Conservation (phyloP, 371 early-diverging fungal genomes). For the Lichtheimia ramosa region DNA sequence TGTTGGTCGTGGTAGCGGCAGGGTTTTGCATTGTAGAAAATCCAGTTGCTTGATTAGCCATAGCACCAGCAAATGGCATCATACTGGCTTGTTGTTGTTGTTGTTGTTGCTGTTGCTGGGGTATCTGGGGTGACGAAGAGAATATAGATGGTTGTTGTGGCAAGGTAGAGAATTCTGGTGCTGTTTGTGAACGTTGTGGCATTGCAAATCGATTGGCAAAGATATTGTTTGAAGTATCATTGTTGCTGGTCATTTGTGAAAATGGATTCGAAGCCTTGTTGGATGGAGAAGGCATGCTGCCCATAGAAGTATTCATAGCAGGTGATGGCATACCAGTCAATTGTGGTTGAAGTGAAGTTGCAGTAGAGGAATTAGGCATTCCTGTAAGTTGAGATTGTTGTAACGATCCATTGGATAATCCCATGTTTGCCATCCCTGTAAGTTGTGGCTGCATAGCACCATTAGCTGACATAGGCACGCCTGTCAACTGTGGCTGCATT, state of each 20-base stretch:
- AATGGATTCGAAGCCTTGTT: slow-evolving; percentile 24
- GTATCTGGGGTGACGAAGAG: slow-evolving; percentile 9
- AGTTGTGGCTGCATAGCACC: slow-evolving; percentile 6
- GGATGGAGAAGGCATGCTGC: slow-evolving; percentile 7
- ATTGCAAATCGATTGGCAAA: slow-evolving; percentile 1
- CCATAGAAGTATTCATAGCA: not conserved
- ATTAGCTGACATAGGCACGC: not conserved
- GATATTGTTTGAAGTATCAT: not conserved
- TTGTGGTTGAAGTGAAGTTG: not conserved
- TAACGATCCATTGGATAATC: not conserved
- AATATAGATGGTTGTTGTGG: slow-evolving; percentile 4
- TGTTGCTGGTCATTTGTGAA: slow-evolving; percentile 17
- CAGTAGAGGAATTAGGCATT: not conserved
- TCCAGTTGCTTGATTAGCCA: no score
- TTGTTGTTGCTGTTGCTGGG: slow-evolving; percentile 14
- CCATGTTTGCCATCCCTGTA: not conserved
- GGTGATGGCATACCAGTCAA: slow-evolving; percentile 8
- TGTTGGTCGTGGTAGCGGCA: no score
- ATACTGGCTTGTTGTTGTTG: not conserved
- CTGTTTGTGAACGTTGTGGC: slow-evolving; percentile 9
- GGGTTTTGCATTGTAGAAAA: no score
- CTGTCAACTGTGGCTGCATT: slow-evolving; percentile 1
- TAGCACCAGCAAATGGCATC: no score
- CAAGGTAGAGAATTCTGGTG: slow-evolving; percentile 8
- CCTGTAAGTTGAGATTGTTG: slow-evolving; percentile 1